A percentile compares a stretch with the other conserved stretches of the same genome.
These are phyloP conservation scores for Aureobasidium sp. DNA, from an alignment of 2,329 filamentous ascomycete genomes.

Conservation along the genomic window DNA sequence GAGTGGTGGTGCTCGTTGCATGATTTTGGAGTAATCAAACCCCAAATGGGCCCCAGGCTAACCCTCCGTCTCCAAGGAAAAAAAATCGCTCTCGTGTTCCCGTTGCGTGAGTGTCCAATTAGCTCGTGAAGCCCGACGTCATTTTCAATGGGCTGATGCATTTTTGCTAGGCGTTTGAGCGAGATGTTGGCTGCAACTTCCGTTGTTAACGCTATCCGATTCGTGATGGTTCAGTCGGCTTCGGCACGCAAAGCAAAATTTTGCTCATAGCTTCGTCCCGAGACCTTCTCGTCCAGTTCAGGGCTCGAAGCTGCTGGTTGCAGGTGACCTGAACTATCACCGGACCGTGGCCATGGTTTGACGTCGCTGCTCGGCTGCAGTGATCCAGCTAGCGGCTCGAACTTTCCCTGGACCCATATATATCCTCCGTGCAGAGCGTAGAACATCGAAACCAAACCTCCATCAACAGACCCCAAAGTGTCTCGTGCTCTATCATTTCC, in stretches of 20 bases:
- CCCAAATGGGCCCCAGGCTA: constrained; percentile 11
- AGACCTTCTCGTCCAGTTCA: background rate
- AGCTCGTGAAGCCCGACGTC: constrained; percentile 1
- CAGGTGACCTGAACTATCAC: constrained; percentile 9
- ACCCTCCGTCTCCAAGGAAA: constrained; percentile 5
- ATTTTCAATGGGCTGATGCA: background rate
- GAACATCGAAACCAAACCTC: constrained; percentile 13
- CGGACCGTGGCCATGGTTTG: constrained; percentile 12
- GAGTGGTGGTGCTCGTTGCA: background rate
- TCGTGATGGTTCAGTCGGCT: constrained; percentile 2
- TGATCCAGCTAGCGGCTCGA: background rate
- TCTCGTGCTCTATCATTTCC: constrained; percentile 15
- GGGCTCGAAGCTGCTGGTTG: constrained; percentile 4
- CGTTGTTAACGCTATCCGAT: background rate
- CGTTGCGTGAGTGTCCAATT: background rate
- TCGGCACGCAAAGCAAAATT: constrained; percentile 7
- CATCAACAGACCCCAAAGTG: constrained; percentile 14
- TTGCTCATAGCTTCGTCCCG: background rate
- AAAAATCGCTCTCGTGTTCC: constrained; percentile 6
- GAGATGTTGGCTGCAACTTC: background rate
- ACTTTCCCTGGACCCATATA: constrained; percentile 15
- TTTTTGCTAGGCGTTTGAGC: constrained; percentile 6
- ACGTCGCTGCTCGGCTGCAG: constrained; percentile 12
- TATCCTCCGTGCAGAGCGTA: constrained; percentile 9
- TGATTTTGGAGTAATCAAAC: constrained; percentile 14